Percentiles rank a stretch among this genome's conserved stretches.
Evolutionary conservation across 331 rosid species (phyloP).

Genomic region (Acacia concinna): DNA sequence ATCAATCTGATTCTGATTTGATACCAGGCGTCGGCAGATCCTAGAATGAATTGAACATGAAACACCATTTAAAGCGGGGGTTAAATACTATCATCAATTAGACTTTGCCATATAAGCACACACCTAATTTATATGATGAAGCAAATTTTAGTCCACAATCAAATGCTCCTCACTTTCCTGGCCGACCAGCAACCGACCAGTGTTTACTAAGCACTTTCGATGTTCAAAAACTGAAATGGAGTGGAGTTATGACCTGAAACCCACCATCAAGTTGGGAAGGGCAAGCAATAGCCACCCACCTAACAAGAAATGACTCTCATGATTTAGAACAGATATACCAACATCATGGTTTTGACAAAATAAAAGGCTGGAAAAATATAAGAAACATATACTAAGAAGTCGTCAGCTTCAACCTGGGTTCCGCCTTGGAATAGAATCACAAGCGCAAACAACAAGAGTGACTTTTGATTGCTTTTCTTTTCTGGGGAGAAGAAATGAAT

Average conservation of each 20-base stretch:
- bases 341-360: slow-evolving; percentile 31
- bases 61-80: slow-evolving; percentile 6
- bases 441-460: not conserved
- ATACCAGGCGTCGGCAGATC: slow-evolving; percentile 41
- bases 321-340: slow-evolving; percentile 32
- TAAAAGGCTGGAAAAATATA: not conserved
- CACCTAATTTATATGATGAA: not conserved
- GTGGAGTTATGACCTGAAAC: slow-evolving; percentile 47
- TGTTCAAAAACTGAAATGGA: slow-evolving; percentile 24
- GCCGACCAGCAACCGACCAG: slow-evolving; percentile 38
- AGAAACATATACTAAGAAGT: not conserved
- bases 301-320: slow-evolving; percentile 30
- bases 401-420: not conserved
- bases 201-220: slow-evolving; percentile 8
- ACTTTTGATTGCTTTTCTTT: slow-evolving; percentile 2
- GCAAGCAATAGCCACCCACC: slow-evolving; percentile 48
- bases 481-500: slow-evolving; percentile 22
- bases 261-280: slow-evolving; percentile 44
- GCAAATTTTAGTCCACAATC: slow-evolving; percentile 22
- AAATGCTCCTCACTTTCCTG: slow-evolving; percentile 14
- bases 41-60: slow-evolving; percentile 19
- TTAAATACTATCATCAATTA: not conserved
- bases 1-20: not conserved
- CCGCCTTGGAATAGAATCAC: not conserved
- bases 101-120: not conserved